Percentiles rank a stretch among this genome's conserved stretches.
Conservation (phyloP, 805 yeast genomes). For the Lipomyces spencermartinsiae region DNA sequence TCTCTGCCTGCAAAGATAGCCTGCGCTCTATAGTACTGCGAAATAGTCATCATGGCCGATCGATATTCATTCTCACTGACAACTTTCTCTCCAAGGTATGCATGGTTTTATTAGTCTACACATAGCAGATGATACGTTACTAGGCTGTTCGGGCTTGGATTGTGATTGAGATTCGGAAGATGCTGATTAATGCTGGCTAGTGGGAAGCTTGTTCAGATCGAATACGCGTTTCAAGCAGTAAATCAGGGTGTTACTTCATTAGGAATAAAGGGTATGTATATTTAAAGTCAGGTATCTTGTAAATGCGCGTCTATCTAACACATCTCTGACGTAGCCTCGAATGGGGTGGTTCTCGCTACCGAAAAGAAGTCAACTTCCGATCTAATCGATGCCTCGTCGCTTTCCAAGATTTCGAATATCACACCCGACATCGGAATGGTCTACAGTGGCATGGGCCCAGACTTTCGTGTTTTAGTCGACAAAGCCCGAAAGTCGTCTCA, state of each 20-base stretch:
- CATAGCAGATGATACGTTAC: background rate
- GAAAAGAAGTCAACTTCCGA: conserved; percentile 88
- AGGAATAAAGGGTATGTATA: conserved; percentile 67
- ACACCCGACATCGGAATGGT: conserved; percentile 98
- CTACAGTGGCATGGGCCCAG: conserved; percentile 99
- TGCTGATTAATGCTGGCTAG: conserved; percentile 50
- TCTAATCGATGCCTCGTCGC: conserved; percentile 73
- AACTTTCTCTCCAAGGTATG: conserved; percentile 94
- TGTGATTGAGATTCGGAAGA: background rate
- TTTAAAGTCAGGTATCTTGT: background rate
- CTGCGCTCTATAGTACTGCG: background rate
- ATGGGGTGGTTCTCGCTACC: conserved; percentile 96
- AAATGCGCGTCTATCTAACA: background rate
- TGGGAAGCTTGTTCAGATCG: conserved; percentile 97
- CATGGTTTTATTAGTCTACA: conserved; percentile 25
- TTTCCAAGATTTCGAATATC: conserved; percentile 77
- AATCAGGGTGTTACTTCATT: conserved; percentile 97
- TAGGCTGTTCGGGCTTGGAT: background rate
- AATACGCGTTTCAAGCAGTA: conserved; percentile 95
- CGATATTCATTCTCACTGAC: conserved; percentile 97
- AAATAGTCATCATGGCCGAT: conserved; percentile 78
- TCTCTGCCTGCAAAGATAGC: background rate
- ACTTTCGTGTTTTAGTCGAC: conserved; percentile 91
- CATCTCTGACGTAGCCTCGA: conserved; percentile 62
- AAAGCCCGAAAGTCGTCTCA: conserved; percentile 93